A percentile compares a stretch with the other conserved stretches of the same genome.
phyloP scores from a whole-genome alignment of 306 rosid genomes.

The Sindora glabra region DNA sequence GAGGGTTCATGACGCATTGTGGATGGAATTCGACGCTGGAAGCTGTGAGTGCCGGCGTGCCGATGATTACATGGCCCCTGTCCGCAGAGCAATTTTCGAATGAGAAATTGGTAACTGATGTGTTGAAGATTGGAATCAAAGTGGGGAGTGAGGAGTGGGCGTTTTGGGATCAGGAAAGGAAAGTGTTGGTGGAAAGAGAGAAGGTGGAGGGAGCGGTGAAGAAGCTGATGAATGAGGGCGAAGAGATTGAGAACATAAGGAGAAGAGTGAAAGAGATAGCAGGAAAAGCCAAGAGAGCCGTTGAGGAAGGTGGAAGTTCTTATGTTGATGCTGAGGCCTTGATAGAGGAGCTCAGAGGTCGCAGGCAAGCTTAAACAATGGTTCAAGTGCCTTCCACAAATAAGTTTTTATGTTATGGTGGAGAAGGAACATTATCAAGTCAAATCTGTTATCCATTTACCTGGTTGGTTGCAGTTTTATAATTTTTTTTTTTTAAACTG shows the following conservation, averaged over 20 bases:
- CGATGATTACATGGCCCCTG: conserved; percentile 69
- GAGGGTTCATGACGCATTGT: conserved; percentile 69
- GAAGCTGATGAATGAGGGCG: conserved; percentile 39
- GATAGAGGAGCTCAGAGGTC: conserved; percentile 31
- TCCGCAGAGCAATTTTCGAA: conserved; percentile 63
- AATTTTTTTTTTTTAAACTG: no score
- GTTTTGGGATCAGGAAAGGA: conserved; percentile 14
- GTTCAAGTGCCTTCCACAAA: no score
- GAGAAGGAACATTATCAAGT: no score
- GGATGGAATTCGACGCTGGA: conserved; percentile 80
- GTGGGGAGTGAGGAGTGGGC: conserved; percentile 66
- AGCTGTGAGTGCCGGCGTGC: conserved; percentile 39
- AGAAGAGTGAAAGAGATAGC: conserved; percentile 22
- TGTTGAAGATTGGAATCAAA: conserved; percentile 43
- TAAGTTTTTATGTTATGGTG: no score
- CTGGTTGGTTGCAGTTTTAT: no score
- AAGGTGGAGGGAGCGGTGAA: conserved; percentile 41
- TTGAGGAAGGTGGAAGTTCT: conserved; percentile 46
- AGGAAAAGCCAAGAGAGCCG: conserved; percentile 37
- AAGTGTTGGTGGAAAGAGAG: conserved; percentile 32
- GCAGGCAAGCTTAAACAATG: neutral
- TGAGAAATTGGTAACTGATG: conserved; percentile 51
- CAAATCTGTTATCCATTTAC: no score
- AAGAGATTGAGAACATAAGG: conserved; percentile 42
- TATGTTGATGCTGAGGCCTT: conserved; percentile 22